phyloP scores from a whole-genome alignment of 495 filamentous ascomycete species.

The Achaetomiella virescens region DNA sequence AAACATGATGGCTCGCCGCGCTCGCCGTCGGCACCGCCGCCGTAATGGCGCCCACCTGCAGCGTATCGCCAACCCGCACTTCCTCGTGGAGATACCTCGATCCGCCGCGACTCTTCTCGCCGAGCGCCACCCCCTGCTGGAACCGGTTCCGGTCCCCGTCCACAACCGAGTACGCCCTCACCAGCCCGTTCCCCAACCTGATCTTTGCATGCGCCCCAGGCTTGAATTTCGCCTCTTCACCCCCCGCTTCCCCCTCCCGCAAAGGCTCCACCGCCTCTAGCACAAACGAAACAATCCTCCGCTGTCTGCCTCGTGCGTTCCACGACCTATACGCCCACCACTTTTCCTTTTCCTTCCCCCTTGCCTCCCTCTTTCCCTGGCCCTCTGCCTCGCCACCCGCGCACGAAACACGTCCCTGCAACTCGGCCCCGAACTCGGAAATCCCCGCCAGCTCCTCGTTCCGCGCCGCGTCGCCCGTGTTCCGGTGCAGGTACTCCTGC shows the following conservation, averaged over 20 bases:
- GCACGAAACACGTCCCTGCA: constrained; percentile 36
- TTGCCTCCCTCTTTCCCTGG: constrained; percentile 23
- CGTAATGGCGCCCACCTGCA: constrained; percentile 43
- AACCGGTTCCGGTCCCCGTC: constrained; percentile 37
- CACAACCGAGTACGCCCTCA: constrained; percentile 45
- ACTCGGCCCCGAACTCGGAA: constrained; percentile 43
- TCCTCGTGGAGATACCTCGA: constrained; percentile 40
- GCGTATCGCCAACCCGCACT: constrained; percentile 39
- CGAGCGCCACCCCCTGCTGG: constrained; percentile 43
- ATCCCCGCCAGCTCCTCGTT: constrained; percentile 43
- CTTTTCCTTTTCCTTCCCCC: constrained; percentile 10
- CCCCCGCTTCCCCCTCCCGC: constrained; percentile 1
- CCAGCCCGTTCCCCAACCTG: constrained; percentile 38
- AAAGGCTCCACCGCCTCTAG: constrained; percentile 30
- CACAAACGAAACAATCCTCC: constrained; percentile 36
- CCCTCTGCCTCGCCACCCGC: constrained; percentile 32
- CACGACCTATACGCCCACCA: constrained; percentile 43
- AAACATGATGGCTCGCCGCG: constrained; percentile 44
- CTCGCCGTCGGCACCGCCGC: constrained; percentile 26
- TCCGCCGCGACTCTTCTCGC: constrained; percentile 40
- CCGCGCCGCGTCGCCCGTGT: constrained; percentile 35
- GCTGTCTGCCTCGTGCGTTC: constrained; percentile 39
- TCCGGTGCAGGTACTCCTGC: constrained; percentile 49
- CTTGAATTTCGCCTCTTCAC: constrained; percentile 17
- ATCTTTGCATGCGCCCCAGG: constrained; percentile 41